Evolutionary conservation across 2,329 filamentous ascomycete genomes (phyloP).

Genomic region (Fusarium luffae): DNA sequence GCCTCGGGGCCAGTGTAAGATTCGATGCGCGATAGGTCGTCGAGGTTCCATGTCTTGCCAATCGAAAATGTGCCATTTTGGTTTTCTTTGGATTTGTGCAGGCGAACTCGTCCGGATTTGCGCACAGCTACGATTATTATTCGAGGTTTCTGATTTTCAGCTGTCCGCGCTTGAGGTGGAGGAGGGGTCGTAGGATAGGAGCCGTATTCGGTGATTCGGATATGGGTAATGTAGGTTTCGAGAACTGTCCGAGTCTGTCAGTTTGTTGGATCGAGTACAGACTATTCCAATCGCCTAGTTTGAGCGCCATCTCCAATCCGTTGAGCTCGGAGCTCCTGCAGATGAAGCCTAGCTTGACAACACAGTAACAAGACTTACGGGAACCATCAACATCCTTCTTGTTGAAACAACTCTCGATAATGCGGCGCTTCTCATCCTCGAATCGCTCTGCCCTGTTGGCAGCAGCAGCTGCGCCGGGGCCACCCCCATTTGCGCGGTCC

Average conservation of each 20-base stretch:
- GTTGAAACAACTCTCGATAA: slow-evolving; percentile 92
- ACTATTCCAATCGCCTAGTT: background rate
- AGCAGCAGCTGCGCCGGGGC: slow-evolving; percentile 50
- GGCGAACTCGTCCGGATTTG: slow-evolving; percentile 89
- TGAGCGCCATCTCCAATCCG: background rate
- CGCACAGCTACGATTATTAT: slow-evolving; percentile 94
- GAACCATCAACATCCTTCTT: slow-evolving; percentile 90
- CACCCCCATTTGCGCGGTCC: slow-evolving; percentile 55
- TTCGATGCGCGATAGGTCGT: slow-evolving; percentile 86
- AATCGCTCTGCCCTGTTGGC: slow-evolving; percentile 78
- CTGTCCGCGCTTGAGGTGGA: slow-evolving; percentile 76
- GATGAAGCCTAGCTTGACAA: slow-evolving; percentile 24
- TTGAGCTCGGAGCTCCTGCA: background rate
- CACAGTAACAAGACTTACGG: slow-evolving; percentile 66
- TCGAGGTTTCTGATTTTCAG: slow-evolving; percentile 84
- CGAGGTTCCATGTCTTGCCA: slow-evolving; percentile 97
- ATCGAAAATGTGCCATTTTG: slow-evolving; percentile 94
- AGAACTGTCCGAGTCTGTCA: slow-evolving; percentile 46
- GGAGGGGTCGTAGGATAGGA: slow-evolving; percentile 85
- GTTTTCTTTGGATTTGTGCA: slow-evolving; percentile 98
- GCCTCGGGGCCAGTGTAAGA: slow-evolving; percentile 76
- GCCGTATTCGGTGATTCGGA: slow-evolving; percentile 88
- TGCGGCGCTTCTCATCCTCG: slow-evolving; percentile 95
- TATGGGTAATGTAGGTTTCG: slow-evolving; percentile 98
- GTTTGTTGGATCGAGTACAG: background rate